Evolutionary conservation across 2,329 filamentous ascomycete species (phyloP).

Genomic region (Fusarium coffeatum): DNA sequence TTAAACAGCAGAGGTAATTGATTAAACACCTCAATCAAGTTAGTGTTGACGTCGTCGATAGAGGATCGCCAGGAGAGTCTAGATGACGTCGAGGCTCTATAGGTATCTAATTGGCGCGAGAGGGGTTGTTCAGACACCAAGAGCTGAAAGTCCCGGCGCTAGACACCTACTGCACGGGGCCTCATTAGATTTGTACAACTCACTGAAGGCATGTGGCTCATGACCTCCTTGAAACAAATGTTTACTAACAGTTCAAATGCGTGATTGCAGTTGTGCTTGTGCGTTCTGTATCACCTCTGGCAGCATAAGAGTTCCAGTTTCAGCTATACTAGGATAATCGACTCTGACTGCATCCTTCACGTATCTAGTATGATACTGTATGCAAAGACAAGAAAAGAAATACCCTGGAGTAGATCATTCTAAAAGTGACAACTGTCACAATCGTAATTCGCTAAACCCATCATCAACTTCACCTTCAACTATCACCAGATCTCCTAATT

Average conservation of each 20-base stretch:
- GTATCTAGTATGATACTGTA: not conserved
- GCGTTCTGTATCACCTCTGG: not conserved
- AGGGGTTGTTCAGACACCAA: constrained; percentile 32
- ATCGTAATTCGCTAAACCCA: not conserved
- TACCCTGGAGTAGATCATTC: not conserved
- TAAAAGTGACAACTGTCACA: constrained; percentile 1
- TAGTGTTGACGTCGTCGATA: constrained; percentile 38
- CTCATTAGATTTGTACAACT: not conserved
- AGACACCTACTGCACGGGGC: not conserved
- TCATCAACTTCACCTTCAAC: constrained; percentile 23
- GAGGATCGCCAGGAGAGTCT: constrained; percentile 32
- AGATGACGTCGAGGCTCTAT: constrained; percentile 31
- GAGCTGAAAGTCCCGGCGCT: constrained; percentile 20
- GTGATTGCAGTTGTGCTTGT: not conserved
- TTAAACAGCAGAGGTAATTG: not conserved
- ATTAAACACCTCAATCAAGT: constrained; percentile 15
- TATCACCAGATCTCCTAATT: constrained; percentile 29
- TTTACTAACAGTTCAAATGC: not conserved
- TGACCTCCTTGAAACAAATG: not conserved
- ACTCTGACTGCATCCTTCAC: not conserved
- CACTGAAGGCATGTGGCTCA: not conserved
- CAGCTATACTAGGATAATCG: constrained; percentile 32
- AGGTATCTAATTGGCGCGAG: constrained; percentile 6
- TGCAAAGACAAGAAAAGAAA: not conserved
- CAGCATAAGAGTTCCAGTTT: constrained; percentile 6